These are phyloP conservation scores for Phyllosticta citrichinensis DNA, from an alignment of 2,329 filamentous ascomycete species.

Conservation along the genomic window DNA sequence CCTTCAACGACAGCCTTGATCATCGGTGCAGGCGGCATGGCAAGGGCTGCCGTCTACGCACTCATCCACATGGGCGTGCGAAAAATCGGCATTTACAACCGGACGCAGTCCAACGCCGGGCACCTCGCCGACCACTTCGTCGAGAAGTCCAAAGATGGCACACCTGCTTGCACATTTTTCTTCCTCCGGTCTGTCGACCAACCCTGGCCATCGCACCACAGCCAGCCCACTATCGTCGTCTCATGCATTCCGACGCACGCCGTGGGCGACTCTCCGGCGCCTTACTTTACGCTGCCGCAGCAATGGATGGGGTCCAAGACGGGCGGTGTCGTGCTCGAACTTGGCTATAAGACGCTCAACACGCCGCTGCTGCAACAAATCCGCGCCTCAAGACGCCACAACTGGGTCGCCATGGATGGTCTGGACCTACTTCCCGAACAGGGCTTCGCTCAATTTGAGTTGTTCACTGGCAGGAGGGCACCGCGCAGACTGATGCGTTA, in stretches of 20 bases:
- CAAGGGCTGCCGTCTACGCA: constrained; percentile 65
- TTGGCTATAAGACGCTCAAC: constrained; percentile 61
- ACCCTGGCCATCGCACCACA: constrained; percentile 55
- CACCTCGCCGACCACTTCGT: constrained; percentile 61
- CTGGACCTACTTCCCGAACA: constrained; percentile 69
- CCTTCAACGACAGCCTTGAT: constrained; percentile 43
- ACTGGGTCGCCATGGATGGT: constrained; percentile 69
- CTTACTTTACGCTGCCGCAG: constrained; percentile 58
- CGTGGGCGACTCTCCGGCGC: constrained; percentile 52
- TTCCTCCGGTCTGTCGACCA: constrained; percentile 51
- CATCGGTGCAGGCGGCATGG: constrained; percentile 62
- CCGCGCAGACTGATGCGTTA: constrained; percentile 62
- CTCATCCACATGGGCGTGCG: constrained; percentile 68
- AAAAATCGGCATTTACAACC: constrained; percentile 66
- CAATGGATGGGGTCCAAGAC: constrained; percentile 64
- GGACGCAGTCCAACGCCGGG: constrained; percentile 56
- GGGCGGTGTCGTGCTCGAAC: constrained; percentile 65
- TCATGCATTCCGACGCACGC: constrained; percentile 66
- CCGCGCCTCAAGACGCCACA: constrained; percentile 45
- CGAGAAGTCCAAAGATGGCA: constrained; percentile 28
- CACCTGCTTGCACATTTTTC: constrained; percentile 32
- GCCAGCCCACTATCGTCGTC: constrained; percentile 61
- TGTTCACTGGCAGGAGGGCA: constrained; percentile 65
- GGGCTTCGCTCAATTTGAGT: constrained; percentile 71
- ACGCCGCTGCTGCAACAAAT: constrained; percentile 64